Evolutionary conservation across 1,139 yeast species (phyloP), one percentile per base, ranked within the genome.

Genomic region (Trichomonascaceae sp.): DNA sequence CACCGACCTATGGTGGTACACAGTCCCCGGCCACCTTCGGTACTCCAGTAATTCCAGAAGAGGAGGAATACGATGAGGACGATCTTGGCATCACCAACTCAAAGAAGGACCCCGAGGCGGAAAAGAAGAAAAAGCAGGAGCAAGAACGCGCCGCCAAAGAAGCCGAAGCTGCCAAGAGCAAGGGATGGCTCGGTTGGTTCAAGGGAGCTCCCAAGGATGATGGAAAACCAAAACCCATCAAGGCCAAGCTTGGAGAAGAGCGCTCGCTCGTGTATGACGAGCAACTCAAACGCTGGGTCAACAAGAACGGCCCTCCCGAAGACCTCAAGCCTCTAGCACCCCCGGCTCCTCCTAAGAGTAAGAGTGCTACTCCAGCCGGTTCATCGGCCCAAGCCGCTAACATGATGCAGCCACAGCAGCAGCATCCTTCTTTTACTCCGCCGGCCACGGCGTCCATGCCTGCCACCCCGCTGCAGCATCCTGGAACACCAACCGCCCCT

Each of bases 201-300:
- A 45, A 47, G 37, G 28, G 61, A 57, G 34, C 6, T 20, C 6
- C 23, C 11, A 54, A 43, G 28, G 48, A 54, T 30, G 71, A 73
- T 35, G 76, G 74, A 32, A 76, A 72, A 37, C 78, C 80, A 28
- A 81, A 79, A 51, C 81, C 92, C 1, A 67, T 75, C 39, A 71
- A 73, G 45, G 97, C 96, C 23, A 85, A 89, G 48, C 61, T 89
- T 42, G 98, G 98, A 6, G 85, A 80, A 38, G 71, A 74, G 43
- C 79, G 67, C 50, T 64, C 71, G 26, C 78, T 89, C 48, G 72
- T 72, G 46, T 92, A 74, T 52, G 95, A 87, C 57, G 92, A 82
- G 47, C 74, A 78, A 40, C 69, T 81, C 50, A 77, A 79, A 51
- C 69, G 94, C 50, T 89, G 96, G 95, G 74, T 89, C 35, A 77